Base-by-base conservation (phyloP, 768 basidiomycete genomes). In the Russula sp. region DNA sequence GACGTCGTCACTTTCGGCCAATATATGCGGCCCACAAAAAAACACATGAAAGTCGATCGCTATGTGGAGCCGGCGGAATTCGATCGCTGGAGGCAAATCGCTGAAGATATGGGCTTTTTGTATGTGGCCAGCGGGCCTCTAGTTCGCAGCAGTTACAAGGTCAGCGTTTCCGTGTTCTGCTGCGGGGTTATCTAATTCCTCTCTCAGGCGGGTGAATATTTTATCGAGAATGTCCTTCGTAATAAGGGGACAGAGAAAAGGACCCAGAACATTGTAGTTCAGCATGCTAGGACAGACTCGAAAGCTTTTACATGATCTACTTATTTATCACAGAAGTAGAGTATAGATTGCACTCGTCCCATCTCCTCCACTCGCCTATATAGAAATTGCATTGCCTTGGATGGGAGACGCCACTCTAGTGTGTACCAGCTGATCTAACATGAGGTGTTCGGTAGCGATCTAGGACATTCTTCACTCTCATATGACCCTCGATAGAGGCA, bases 1-100 rank as follows among this genome's bases (percentile, higher is more conserved):
- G 96, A 98, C 71, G 96, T 99, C 6, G 94, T 99, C 34, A 99
- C 97, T 2, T 98, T 99, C 72, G 97, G 97, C 2, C 97, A 99
- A 76, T 99, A 99, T 75, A 98, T 99, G 97, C 89, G 97, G 54
- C 97, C 97, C 7, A 98, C 97, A 9, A 98, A 98, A 75, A 84
- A 87, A 34, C 97, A 99, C 75, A 98, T 99, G 97, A 99, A 98
- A 75, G 97, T 99, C 10, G 89, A 93, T 68, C 89, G 93, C 35
- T 99, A 99, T 70, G 94, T 98, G 27, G 85, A 92, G 64, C 97
- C 97, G 1, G 82, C 84, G 4, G 95, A 98, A 72, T 99, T 98
- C 69, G 89, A 91, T 65, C 77, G 81, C 60, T 99, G 96, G 96
- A 94, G 89, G 72, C 77, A 83, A 69, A 79, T 89, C 11, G 96